A percentile compares a stretch with the other conserved stretches of the same genome.
Conservation (phyloP, 495 filamentous ascomycete genomes). For the Neurospora sp. region DNA sequence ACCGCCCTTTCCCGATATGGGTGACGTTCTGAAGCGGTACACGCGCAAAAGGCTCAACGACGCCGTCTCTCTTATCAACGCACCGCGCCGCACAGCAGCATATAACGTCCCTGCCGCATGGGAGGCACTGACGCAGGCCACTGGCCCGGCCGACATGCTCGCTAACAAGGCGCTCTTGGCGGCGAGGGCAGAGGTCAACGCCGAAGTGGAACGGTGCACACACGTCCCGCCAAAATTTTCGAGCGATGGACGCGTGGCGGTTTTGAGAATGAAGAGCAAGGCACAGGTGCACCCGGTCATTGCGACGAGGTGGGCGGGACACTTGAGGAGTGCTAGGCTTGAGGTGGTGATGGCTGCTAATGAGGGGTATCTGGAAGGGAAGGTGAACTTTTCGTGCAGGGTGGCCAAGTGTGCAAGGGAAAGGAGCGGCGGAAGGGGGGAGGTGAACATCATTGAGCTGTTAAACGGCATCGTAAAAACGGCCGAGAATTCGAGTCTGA, state of each 20-base stretch:
- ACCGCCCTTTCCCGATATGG: slow-evolving; percentile 49
- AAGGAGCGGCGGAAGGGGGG: slow-evolving; percentile 20
- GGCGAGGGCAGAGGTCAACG: slow-evolving; percentile 40
- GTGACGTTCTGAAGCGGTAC: slow-evolving; percentile 40
- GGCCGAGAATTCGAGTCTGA: slow-evolving; percentile 27
- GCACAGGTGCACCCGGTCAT: slow-evolving; percentile 51
- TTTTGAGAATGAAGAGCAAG: slow-evolving; percentile 41
- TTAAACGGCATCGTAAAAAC: slow-evolving; percentile 34
- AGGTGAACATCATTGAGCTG: slow-evolving; percentile 45
- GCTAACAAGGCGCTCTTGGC: slow-evolving; percentile 29
- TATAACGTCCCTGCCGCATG: slow-evolving; percentile 46
- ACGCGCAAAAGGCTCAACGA: slow-evolving; percentile 47
- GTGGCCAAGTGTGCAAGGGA: slow-evolving; percentile 35
- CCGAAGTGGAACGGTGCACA: slow-evolving; percentile 44
- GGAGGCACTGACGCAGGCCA: slow-evolving; percentile 32
- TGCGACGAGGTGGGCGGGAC: slow-evolving; percentile 47
- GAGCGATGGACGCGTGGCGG: slow-evolving; percentile 43
- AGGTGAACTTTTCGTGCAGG: slow-evolving; percentile 51
- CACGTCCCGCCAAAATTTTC: slow-evolving; percentile 48
- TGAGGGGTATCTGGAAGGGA: slow-evolving; percentile 43
- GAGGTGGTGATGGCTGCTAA: slow-evolving; percentile 50
- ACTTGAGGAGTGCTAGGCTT: slow-evolving; percentile 37
- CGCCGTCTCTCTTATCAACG: slow-evolving; percentile 46
- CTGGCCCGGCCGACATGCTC: slow-evolving; percentile 34
- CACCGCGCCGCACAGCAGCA: slow-evolving; percentile 42